Percentiles rank a stretch among this genome's conserved stretches.
phyloP scores from a whole-genome alignment of 2,329 filamentous ascomycete genomes.

The Cryphonectria carpinicola region DNA sequence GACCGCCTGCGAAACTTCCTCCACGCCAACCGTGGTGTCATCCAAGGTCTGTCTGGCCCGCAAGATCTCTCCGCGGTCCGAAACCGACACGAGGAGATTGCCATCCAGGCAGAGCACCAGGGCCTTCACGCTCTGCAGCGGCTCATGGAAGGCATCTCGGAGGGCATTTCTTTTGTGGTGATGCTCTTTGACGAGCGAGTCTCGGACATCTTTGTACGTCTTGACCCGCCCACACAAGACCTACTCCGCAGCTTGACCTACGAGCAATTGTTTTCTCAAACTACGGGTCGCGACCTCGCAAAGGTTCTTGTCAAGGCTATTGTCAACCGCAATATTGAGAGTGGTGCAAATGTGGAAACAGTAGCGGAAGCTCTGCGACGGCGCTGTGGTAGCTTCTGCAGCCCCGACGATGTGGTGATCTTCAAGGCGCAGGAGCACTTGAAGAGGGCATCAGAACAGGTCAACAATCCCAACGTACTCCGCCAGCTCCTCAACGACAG shows the following conservation, averaged over 20 bases:
- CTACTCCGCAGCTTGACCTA: conserved; percentile 80
- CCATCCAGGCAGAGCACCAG: conserved; percentile 91
- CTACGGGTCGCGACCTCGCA: conserved; percentile 82
- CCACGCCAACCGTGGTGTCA: conserved; percentile 83
- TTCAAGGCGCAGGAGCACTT: conserved; percentile 98
- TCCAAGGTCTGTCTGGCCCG: conserved; percentile 91
- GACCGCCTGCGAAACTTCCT: conserved; percentile 81
- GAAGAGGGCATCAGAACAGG: conserved; percentile 82
- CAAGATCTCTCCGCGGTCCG: conserved; percentile 78
- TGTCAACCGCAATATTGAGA: conserved; percentile 96
- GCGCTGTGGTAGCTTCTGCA: conserved; percentile 96
- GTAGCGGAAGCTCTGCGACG: conserved; percentile 92
- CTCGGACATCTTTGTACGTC: conserved; percentile 79
- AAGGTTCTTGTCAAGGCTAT: conserved; percentile 97
- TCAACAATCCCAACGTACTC: conserved; percentile 73
- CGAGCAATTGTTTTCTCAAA: conserved; percentile 81
- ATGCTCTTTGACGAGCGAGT: conserved; percentile 94
- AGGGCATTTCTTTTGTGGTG: conserved; percentile 94
- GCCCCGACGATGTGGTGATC: conserved; percentile 93
- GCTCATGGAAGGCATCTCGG: conserved; percentile 87
- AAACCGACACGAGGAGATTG: conserved; percentile 87
- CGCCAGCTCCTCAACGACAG: conserved; percentile 86
- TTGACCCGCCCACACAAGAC: conserved; percentile 72
- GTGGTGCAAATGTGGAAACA: conserved; percentile 95
- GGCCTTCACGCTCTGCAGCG: conserved; percentile 85